Conservation (phyloP, 1,284 basidiomycete genomes). For the Anthracocystis walkeri region DNA sequence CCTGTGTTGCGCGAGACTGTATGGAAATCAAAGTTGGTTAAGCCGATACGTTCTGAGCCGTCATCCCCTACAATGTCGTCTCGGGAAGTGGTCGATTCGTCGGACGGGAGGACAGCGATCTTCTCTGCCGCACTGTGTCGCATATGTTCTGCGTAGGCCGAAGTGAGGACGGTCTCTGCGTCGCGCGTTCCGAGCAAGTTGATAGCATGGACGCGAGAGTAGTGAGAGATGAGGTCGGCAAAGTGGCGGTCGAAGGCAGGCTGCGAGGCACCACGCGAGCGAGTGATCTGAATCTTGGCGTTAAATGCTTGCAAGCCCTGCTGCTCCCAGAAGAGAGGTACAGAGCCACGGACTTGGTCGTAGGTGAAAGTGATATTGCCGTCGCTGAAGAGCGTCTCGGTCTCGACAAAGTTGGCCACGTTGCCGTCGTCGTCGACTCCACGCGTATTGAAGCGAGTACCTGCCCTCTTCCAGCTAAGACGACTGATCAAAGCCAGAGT, state of each 20-base stretch:
- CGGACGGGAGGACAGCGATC: slow-evolving; percentile 33
- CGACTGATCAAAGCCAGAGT: slow-evolving; percentile 85
- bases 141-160: slow-evolving; percentile 75
- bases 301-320: slow-evolving; percentile 78
- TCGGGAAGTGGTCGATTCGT: slow-evolving; percentile 15
- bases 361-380: slow-evolving; percentile 87
- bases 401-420: slow-evolving; percentile 98
- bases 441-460: slow-evolving; percentile 95
- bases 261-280: slow-evolving; percentile 90
- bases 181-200: slow-evolving; percentile 73
- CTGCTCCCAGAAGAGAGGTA: slow-evolving; percentile 91
- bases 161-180: slow-evolving; percentile 86
- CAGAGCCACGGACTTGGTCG: slow-evolving; percentile 91
- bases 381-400: slow-evolving; percentile 88
- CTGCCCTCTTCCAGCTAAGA: slow-evolving; percentile 92
- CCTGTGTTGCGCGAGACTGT: slow-evolving; percentile 78
- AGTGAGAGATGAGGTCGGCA: slow-evolving; percentile 75
- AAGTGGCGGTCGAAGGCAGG: slow-evolving; percentile 96
- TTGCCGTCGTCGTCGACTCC: slow-evolving; percentile 98
- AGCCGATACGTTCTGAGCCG: slow-evolving; percentile 65
- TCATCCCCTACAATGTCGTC: slow-evolving; percentile 32
- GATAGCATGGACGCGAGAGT: slow-evolving; percentile 60
- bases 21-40: slow-evolving; percentile 96
- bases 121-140: slow-evolving; percentile 50
- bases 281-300: slow-evolving; percentile 71